phyloP scores from a whole-genome alignment of 176 grass and related monocot species.

The Panicum miliaceum region DNA sequence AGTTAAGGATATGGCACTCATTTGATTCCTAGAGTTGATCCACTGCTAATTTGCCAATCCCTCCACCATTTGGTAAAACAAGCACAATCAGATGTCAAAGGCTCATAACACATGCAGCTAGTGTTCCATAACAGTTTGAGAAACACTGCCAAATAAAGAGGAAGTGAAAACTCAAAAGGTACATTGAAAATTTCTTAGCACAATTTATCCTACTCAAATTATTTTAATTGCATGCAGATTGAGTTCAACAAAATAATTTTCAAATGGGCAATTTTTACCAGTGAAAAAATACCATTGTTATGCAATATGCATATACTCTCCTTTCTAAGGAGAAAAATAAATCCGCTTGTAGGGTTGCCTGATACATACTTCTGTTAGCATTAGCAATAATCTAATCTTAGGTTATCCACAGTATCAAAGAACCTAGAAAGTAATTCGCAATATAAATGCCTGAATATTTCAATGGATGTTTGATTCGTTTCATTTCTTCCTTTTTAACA shows the following conservation, averaged over 20 bases:
- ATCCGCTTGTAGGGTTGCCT: background rate
- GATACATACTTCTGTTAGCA: background rate
- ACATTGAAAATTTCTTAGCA: background rate
- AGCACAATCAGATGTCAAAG: background rate
- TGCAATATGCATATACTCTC: background rate
- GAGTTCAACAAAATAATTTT: no score
- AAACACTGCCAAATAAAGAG: background rate
- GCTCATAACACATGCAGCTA: background rate
- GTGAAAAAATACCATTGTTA: background rate
- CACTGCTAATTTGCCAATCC: background rate
- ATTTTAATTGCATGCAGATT: background rate
- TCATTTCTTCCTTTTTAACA: background rate
- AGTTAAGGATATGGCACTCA: background rate
- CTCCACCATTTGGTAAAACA: background rate
- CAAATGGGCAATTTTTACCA: background rate
- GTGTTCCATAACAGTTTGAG: background rate
- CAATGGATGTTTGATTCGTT: background rate
- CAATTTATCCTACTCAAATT: background rate
- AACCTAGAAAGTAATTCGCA: background rate
- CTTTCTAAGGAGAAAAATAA: background rate
- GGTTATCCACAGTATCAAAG: background rate
- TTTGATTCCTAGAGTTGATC: background rate
- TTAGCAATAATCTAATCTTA: background rate
- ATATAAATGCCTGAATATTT: background rate
- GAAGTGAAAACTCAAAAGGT: background rate